Conservation (phyloP, 345 rosid species). For the Eucalyptus tenuipes region DNA sequence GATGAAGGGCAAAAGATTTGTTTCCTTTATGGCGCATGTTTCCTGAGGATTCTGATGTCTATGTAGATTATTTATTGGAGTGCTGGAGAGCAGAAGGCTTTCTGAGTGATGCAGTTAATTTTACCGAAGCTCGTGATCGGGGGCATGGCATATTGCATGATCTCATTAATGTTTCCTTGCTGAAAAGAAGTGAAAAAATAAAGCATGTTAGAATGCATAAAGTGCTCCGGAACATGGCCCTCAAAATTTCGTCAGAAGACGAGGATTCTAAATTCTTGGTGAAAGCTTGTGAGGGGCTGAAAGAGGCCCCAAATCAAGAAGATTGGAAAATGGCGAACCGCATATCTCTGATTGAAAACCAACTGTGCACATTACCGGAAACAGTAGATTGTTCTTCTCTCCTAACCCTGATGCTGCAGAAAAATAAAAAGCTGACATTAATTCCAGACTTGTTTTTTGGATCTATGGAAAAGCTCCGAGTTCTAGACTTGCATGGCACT, state of each 20-base stretch:
- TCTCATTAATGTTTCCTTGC: background rate
- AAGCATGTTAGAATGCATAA: no score
- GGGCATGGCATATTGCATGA: conserved; percentile 6
- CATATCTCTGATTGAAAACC: no score
- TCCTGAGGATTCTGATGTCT: conserved; percentile 2
- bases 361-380: background rate
- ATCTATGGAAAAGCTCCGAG: conserved; percentile 5
- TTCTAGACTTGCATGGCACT: conserved; percentile 6
- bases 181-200: background rate
- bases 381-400: background rate
- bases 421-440: background rate
- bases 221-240: no score
- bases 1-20: conserved; percentile 6
- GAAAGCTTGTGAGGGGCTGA: no score
- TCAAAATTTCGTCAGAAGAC: no score
- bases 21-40: conserved; percentile 13
- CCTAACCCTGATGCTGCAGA: conserved; percentile 2
- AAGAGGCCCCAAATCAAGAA: no score
- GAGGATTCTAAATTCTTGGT: no score
- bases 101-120: background rate
- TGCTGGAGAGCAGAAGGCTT: conserved; percentile 15
- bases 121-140: background rate
- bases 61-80: conserved; percentile 8
- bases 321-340: no score
- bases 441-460: background rate